Percentiles rank a stretch among this genome's conserved stretches.
Evolutionary conservation across 2,329 filamentous ascomycete species (phyloP).

Genomic region (Orbilia oligospora): DNA sequence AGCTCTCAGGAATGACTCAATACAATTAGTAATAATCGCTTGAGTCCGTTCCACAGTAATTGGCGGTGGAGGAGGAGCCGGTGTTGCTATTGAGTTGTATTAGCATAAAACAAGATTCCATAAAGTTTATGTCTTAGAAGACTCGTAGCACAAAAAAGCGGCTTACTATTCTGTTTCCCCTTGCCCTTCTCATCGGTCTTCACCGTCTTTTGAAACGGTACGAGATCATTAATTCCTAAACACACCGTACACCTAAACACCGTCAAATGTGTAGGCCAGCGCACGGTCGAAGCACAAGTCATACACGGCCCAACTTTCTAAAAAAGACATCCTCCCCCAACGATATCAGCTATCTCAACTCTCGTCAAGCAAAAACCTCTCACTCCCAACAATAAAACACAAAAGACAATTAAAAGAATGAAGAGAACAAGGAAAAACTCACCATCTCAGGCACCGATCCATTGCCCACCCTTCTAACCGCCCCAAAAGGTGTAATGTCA

Average conservation of each 20-base stretch:
- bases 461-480: constrained; percentile 67
- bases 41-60: constrained; percentile 76
- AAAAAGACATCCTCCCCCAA: constrained; percentile 1
- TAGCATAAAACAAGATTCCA: constrained; percentile 58
- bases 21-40: constrained; percentile 72
- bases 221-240: constrained; percentile 85
- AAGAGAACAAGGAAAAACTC: constrained; percentile 68
- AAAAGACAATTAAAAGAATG: neutral
- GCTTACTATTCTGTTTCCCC: constrained; percentile 59
- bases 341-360: constrained; percentile 13
- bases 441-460: constrained; percentile 66
- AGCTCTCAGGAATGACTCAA: constrained; percentile 70
- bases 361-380: neutral
- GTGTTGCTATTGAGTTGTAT: constrained; percentile 55
- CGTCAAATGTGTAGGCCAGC: constrained; percentile 81
- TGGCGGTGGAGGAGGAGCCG: constrained; percentile 66
- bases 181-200: constrained; percentile 63
- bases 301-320: constrained; percentile 80
- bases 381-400: neutral
- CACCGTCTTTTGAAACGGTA: constrained; percentile 66
- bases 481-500: constrained; percentile 65
- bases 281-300: constrained; percentile 84
- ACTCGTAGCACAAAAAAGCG: constrained; percentile 50
- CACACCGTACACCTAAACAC: constrained; percentile 88
- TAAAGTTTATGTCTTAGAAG: constrained; percentile 41